Base-by-base conservation (phyloP, 169 alveolate species). In the Plasmodium fragile region DNA sequence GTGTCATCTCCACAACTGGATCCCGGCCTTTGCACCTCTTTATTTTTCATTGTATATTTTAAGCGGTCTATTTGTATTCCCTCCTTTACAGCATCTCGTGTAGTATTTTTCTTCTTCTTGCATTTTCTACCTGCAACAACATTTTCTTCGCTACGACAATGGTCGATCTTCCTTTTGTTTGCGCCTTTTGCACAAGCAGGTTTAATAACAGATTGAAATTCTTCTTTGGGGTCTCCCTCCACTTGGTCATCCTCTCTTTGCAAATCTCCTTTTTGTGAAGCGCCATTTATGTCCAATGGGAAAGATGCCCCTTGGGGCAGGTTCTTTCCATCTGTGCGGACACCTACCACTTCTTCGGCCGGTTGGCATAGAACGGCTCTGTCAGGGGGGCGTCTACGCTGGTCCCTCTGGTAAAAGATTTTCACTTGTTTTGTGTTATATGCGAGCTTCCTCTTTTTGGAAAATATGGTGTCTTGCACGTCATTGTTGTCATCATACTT, bases 361-460 rank as follows among this genome's bases (percentile, higher is more conserved):
- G 0, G 1, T 18, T 11, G 0, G 18, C 55, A 11, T n/a, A 45
- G 55, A 45, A 45, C 18, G 6, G 4, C 55, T 45, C 5, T 45
- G 2, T 45, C 18, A 11, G 4, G 59, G 59, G 25, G 2, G 22
- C n/a, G 4, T 28, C 41, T 65, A 65, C 13, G 16, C n/a, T 65
- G 30, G 30, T 65, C 75, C 36, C 75, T 65, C 75, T 49, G 78
- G 30, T 73, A 85, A 49, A 77, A 25, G 39, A 85, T 52, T 53
- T 85, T 72, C 16, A 85, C 49, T 32, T 73, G 81, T 28, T 85
- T 85, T 1, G 87, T 75, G 28, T 85, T 75, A 22, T 85, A 85
- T 75, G 41, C 34, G 59, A 85, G 39, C 3, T 73, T 85, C 79
- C 25, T 85, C 69, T 85, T 85, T 8, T 75, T 85, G 8, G 84